Percentiles rank a stretch among this genome's conserved stretches.
phyloP scores from a whole-genome alignment of 1,284 basidiomycete genomes.

The Porphyrellus sp. region DNA sequence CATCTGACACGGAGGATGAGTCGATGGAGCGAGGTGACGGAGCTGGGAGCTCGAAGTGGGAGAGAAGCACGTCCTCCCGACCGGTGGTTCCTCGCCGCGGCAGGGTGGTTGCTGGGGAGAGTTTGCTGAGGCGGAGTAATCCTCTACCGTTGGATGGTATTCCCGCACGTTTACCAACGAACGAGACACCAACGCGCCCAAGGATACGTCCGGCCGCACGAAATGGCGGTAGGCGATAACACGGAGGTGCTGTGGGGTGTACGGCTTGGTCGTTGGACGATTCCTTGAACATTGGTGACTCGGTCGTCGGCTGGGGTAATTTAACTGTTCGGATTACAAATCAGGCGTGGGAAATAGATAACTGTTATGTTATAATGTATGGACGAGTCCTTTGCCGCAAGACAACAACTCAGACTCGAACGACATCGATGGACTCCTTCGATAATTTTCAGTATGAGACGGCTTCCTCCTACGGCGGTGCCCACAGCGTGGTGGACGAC shows the following conservation, averaged over 20 bases:
- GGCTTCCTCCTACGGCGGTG: conserved; percentile 73
- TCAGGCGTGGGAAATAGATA: conserved; percentile 33
- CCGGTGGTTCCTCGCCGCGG: conserved; percentile 15
- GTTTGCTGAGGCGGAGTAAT: conserved; percentile 23
- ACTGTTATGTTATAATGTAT: conserved; percentile 14
- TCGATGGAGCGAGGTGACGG: conserved; percentile 34
- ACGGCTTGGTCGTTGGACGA: neutral
- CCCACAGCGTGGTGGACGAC: conserved; percentile 74
- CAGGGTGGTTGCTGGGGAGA: conserved; percentile 18
- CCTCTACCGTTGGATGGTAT: conserved; percentile 25
- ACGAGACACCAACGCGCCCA: conserved; percentile 64
- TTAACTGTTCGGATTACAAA: conserved; percentile 14
- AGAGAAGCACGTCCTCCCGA: conserved; percentile 29
- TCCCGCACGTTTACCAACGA: conserved; percentile 38
- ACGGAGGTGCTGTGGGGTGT: neutral
- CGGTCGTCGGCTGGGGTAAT: neutral
- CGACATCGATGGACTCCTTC: conserved; percentile 70
- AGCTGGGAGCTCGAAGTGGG: conserved; percentile 38
- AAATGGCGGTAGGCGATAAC: conserved; percentile 29
- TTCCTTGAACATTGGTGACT: neutral
- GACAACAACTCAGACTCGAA: conserved; percentile 22
- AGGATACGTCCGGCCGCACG: conserved; percentile 38
- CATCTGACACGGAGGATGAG: conserved; percentile 30
- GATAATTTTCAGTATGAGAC: conserved; percentile 85
- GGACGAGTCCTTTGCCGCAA: neutral